Conservation (phyloP, 2,329 filamentous ascomycete genomes). For the Nothopassalora personata region DNA sequence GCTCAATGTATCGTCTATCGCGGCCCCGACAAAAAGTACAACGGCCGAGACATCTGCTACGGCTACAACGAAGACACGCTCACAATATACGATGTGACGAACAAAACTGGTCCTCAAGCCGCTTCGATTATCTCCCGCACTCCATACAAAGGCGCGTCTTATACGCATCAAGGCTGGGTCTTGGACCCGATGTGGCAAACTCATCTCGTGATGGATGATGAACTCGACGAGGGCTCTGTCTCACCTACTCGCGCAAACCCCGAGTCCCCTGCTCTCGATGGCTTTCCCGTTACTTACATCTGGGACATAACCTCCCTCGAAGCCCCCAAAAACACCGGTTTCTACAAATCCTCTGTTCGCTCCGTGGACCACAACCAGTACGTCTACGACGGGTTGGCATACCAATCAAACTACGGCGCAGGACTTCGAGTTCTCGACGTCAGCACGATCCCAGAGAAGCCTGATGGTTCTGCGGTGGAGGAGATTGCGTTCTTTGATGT, state of each 20-base stretch:
- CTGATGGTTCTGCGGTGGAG: slow-evolving; percentile 43
- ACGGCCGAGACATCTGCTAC: slow-evolving; percentile 48
- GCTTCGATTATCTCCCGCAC: slow-evolving; percentile 45
- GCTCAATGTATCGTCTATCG: slow-evolving; percentile 52
- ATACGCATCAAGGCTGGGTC: slow-evolving; percentile 53
- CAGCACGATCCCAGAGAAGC: slow-evolving; percentile 36
- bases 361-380: slow-evolving; percentile 42
- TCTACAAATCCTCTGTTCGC: slow-evolving; percentile 34
- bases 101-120: slow-evolving; percentile 33
- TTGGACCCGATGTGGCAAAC: slow-evolving; percentile 42
- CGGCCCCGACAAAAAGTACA: slow-evolving; percentile 44
- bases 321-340: slow-evolving; percentile 38
- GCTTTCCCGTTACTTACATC: slow-evolving; percentile 48
- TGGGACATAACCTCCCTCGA: slow-evolving; percentile 46
- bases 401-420: slow-evolving; percentile 36
- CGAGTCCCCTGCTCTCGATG: slow-evolving; percentile 31
- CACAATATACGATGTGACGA: slow-evolving; percentile 44
- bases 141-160: slow-evolving; percentile 45
- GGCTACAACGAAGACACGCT: slow-evolving; percentile 48
- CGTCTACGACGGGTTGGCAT: slow-evolving; percentile 34
- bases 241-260: slow-evolving; percentile 33
- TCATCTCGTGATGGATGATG: slow-evolving; percentile 50
- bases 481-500: slow-evolving; percentile 50
- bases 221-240: slow-evolving; percentile 47
- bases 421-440: slow-evolving; percentile 35